Evolutionary conservation across 1,284 basidiomycete genomes (phyloP).

Genomic region (Tilletia walkeri): DNA sequence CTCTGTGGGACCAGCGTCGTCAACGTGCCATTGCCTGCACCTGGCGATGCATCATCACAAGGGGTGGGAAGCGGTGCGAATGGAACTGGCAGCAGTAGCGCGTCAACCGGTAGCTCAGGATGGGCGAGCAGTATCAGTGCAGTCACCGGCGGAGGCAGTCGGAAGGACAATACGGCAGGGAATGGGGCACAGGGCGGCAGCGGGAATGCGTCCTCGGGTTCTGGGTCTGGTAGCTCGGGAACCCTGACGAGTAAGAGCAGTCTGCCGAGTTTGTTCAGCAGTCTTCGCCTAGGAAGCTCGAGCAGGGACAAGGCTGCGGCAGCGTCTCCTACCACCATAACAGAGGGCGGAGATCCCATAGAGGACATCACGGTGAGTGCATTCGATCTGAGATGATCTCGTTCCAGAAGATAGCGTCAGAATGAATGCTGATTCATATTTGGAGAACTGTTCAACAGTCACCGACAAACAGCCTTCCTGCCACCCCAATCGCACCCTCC

Average conservation of each 20-base stretch:
- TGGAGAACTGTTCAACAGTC: not conserved
- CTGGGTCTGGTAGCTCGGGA: not conserved
- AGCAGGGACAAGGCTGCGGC: not conserved
- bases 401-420: not conserved
- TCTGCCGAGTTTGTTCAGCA: slow-evolving; percentile 11
- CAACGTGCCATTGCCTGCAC: slow-evolving; percentile 44
- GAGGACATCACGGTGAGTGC: slow-evolving; percentile 5
- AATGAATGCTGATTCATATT: not conserved
- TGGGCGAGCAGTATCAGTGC: slow-evolving; percentile 21
- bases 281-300: not conserved
- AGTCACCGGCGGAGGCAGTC: slow-evolving; percentile 4
- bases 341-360: not conserved
- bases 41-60: slow-evolving; percentile 16
- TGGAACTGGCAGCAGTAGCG: not conserved
- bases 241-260: slow-evolving; percentile 1
- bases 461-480: not conserved
- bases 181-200: not conserved
- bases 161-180: not conserved
- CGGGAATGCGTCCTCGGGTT: not conserved
- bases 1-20: slow-evolving; percentile 48
- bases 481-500: not conserved
- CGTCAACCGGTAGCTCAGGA: not conserved
- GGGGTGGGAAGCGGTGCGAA: not conserved
- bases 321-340: not conserved
- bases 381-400: not conserved